phyloP scores from a whole-genome alignment of 805 yeast genomes.

The Ogataea polymorpha region DNA sequence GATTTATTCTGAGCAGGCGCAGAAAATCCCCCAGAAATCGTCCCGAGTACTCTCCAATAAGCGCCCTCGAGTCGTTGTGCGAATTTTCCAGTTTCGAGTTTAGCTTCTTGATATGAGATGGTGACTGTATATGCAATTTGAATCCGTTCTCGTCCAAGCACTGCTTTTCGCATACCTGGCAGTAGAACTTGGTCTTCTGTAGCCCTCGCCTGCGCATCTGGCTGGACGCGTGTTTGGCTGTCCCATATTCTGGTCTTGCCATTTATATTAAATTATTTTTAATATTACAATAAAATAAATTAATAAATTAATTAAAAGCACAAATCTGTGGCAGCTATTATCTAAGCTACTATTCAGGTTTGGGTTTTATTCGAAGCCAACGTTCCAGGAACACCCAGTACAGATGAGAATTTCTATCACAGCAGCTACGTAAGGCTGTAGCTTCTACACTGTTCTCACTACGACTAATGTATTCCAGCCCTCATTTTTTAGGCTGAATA shows the following conservation, averaged over 20 bases:
- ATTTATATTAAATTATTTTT: constrained; percentile 25
- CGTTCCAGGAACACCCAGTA: no score
- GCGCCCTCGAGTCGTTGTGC: constrained; percentile 27
- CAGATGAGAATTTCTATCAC: no score
- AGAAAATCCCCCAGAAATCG: constrained; percentile 66
- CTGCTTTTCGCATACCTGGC: constrained; percentile 90
- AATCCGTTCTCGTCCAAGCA: constrained; percentile 96
- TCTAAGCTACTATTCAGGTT: no score
- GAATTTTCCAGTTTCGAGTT: constrained; percentile 42
- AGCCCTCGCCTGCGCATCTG: constrained; percentile 80
- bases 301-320: no score
- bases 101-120: constrained; percentile 65
- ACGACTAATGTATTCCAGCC: no score
- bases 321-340: no score
- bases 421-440: no score
- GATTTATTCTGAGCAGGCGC: constrained; percentile 56
- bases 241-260: constrained; percentile 60
- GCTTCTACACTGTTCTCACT: no score
- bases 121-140: constrained; percentile 83
- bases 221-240: constrained; percentile 70
- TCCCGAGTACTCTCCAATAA: constrained; percentile 55
- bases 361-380: no score
- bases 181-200: constrained; percentile 81
- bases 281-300: no score
- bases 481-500: no score